Evolutionary conservation across 768 basidiomycete species (phyloP).

Genomic region (Boletus vinaceobasis): DNA sequence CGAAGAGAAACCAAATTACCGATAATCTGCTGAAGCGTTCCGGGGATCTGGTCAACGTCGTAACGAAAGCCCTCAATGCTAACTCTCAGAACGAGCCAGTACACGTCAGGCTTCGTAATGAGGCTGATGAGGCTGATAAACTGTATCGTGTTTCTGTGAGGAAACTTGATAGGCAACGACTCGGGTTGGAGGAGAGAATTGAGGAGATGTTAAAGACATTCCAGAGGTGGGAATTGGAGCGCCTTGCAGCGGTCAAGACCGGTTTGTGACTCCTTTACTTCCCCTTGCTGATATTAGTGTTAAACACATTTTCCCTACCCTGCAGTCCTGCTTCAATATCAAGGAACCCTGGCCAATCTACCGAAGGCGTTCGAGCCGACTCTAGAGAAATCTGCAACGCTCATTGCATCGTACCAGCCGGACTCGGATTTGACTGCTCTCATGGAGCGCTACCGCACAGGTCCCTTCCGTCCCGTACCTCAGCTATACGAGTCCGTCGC

Average conservation of each 20-base stretch:
- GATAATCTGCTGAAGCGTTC: slow-evolving; percentile 69
- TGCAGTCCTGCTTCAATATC: slow-evolving; percentile 80
- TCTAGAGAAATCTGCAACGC: slow-evolving; percentile 65
- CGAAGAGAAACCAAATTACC: slow-evolving; percentile 36
- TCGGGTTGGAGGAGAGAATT: slow-evolving; percentile 80
- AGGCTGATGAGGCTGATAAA: slow-evolving; percentile 80
- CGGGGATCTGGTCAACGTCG: slow-evolving; percentile 62
- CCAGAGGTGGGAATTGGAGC: slow-evolving; percentile 83
- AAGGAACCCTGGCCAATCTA: slow-evolving; percentile 71
- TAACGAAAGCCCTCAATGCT: slow-evolving; percentile 64
- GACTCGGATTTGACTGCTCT: slow-evolving; percentile 83
- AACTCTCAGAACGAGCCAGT: slow-evolving; percentile 54
- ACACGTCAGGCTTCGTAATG: slow-evolving; percentile 65
- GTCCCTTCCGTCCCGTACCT: slow-evolving; percentile 83
- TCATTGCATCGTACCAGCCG: slow-evolving; percentile 82
- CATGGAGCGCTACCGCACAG: slow-evolving; percentile 90
- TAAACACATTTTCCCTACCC: neutral
- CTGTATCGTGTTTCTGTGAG: slow-evolving; percentile 78
- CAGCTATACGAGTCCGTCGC: slow-evolving; percentile 85
- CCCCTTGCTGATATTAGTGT: neutral
- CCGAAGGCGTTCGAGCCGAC: slow-evolving; percentile 65
- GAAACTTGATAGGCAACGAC: slow-evolving; percentile 78
- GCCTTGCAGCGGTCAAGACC: slow-evolving; percentile 80
- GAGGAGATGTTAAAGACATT: slow-evolving; percentile 78
- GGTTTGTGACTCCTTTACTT: slow-evolving; percentile 39